Evolutionary conservation across 192 early-diverging fungal species (phyloP), one percentile per base, ranked within the genome.

Genomic region (Dimargaris verticillata): DNA sequence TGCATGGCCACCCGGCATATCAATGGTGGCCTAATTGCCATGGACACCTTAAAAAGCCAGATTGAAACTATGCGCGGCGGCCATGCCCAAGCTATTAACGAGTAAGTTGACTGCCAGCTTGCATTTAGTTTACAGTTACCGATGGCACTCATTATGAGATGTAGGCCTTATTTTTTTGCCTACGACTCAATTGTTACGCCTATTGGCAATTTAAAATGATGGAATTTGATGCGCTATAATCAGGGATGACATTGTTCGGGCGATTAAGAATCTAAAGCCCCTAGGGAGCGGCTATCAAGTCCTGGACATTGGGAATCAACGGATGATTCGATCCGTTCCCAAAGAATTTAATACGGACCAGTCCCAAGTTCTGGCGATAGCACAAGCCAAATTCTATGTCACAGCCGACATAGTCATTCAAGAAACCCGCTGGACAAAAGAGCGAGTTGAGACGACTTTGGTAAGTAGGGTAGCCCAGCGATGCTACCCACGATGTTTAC

Each of bases 11-110:
- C 91, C 1, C 66, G 92, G 50, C 79, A 79, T 28, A 64, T 80
- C 20, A 96, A 94, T 67, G 95, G 95, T 9, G 95, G 95, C 3
- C 72, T 98, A 24, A 89, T 95, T 62, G 91, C 91, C 20, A 50
- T 98, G 9, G 77, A 73, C 12, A 93, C 95, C 48, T 71, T 98
- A 43, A 83, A 81, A 42, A 71, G 74, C 20, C 68, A 78, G 46
- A 70, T 98, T 3, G 83, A 86, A 29, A 66, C 70, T 14, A 81
- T 81, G 66, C 74, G 95, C 18, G 81, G 83, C 18, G 61, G 69
- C 28, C 14, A 50, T 6, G 44, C 60, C 38, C 72, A 83, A 53
- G 64, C 63, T 53, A 81, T 82, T 33, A 71, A 66, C 57, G 70
- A 76, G 75, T 78, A 62, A 47, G 69, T 65, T 26, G 18, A 11